phyloP scores from a whole-genome alignment of 1,284 basidiomycete genomes.

The Heterobasidion parviporum region DNA sequence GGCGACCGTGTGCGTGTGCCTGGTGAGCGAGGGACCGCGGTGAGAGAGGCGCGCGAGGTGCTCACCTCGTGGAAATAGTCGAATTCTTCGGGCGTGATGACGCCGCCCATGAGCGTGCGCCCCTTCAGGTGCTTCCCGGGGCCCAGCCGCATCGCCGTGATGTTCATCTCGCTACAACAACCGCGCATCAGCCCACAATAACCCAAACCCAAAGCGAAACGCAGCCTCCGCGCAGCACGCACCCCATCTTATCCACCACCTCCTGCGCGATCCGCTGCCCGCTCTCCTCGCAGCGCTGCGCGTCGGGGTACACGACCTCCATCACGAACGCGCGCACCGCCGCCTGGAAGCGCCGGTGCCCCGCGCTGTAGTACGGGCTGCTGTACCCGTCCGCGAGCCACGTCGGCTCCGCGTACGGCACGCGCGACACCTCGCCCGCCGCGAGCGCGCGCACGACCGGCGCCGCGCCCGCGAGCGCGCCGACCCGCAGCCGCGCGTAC shows the following conservation, averaged over 20 bases:
- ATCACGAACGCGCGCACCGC: conserved; percentile 57
- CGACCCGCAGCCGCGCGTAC: conserved; percentile 78
- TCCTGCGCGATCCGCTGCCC: conserved; percentile 73
- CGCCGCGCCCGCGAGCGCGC: conserved; percentile 63
- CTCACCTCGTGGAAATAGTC: conserved; percentile 72
- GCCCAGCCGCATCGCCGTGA: conserved; percentile 94
- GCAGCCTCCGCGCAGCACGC: conserved; percentile 14
- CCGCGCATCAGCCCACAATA: neutral
- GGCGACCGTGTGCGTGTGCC: conserved; percentile 24
- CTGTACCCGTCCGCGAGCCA: conserved; percentile 80
- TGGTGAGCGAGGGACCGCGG: conserved; percentile 10
- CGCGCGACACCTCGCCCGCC: conserved; percentile 62
- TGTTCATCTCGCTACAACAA: conserved; percentile 50
- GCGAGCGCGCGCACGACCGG: conserved; percentile 50
- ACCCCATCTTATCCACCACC: conserved; percentile 71
- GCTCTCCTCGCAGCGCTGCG: conserved; percentile 63
- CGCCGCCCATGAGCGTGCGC: conserved; percentile 72
- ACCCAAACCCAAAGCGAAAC: neutral
- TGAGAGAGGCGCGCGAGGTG: neutral
- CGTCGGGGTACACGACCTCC: conserved; percentile 59
- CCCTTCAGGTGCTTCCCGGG: conserved; percentile 88
- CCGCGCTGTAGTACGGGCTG: conserved; percentile 80
- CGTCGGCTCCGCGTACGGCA: conserved; percentile 87
- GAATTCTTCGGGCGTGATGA: conserved; percentile 85
- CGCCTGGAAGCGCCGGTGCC: conserved; percentile 59